Percentiles rank a stretch among this genome's conserved stretches.
Evolutionary conservation across 2,329 filamentous ascomycete species (phyloP).

Genomic region (Zasmidium cellare): DNA sequence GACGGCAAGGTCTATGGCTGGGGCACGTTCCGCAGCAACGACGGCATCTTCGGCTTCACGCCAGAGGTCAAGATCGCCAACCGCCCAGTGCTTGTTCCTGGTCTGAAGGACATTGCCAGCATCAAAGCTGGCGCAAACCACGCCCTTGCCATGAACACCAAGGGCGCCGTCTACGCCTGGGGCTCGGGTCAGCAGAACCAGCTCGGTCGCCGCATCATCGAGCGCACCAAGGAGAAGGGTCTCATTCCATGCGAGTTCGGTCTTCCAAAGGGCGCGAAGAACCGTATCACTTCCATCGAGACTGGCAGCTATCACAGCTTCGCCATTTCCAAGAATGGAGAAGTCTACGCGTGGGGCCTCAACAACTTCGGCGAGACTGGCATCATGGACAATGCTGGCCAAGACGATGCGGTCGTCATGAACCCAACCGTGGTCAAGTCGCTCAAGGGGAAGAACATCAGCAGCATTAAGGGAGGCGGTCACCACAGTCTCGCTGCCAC

Average conservation of each 20-base stretch:
- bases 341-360: slow-evolving; percentile 78
- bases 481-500: slow-evolving; percentile 68
- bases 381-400: slow-evolving; percentile 61
- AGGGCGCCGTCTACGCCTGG: slow-evolving; percentile 68
- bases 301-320: slow-evolving; percentile 83
- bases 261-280: slow-evolving; percentile 48
- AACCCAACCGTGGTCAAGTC: slow-evolving; percentile 67
- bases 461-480: slow-evolving; percentile 67
- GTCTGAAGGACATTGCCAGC: slow-evolving; percentile 65
- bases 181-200: slow-evolving; percentile 72
- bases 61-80: slow-evolving; percentile 54
- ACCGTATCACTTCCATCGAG: slow-evolving; percentile 60
- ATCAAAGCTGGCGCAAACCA: slow-evolving; percentile 71
- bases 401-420: slow-evolving; percentile 71
- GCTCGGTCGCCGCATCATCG: slow-evolving; percentile 64
- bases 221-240: slow-evolving; percentile 57
- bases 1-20: slow-evolving; percentile 78
- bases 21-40: slow-evolving; percentile 75
- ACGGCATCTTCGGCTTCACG: slow-evolving; percentile 66
- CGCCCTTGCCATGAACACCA: slow-evolving; percentile 65
- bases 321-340: slow-evolving; percentile 66
- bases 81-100: slow-evolving; percentile 57
- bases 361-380: slow-evolving; percentile 87
- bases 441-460: slow-evolving; percentile 65
- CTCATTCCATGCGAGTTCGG: slow-evolving; percentile 59